A percentile compares a stretch with the other conserved stretches of the same genome.
Evolutionary conservation across 805 yeast species (phyloP).

Genomic region (Maudiozyma turicensis): DNA sequence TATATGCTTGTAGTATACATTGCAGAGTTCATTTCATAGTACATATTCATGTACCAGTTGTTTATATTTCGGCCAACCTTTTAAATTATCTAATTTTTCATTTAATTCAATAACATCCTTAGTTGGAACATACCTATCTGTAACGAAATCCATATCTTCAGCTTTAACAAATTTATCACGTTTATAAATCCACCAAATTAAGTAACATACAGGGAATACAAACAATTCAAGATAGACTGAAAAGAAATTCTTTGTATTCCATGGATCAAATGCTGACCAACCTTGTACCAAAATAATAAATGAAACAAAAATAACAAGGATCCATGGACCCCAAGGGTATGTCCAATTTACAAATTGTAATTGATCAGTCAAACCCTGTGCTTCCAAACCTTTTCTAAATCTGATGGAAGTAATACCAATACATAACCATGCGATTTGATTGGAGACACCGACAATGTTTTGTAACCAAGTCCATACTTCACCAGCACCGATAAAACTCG

Average conservation of each 20-base stretch:
- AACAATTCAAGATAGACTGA: conserved; percentile 37
- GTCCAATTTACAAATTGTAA: conserved; percentile 40
- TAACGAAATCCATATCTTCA: conserved; percentile 44
- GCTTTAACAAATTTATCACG: conserved; percentile 35
- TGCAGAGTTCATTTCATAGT: conserved; percentile 1
- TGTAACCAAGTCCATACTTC: conserved; percentile 46
- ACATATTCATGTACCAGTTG: conserved; percentile 18
- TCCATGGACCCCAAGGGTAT: conserved; percentile 42
- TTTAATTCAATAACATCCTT: conserved; percentile 38
- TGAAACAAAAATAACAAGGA: conserved; percentile 34
- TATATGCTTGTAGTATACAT: not conserved
- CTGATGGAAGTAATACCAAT: conserved; percentile 42
- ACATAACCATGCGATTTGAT: conserved; percentile 42
- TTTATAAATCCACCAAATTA: conserved; percentile 34
- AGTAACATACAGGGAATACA: conserved; percentile 37
- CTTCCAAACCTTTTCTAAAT: conserved; percentile 37
- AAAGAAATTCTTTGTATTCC: conserved; percentile 35
- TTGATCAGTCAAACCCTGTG: conserved; percentile 36
- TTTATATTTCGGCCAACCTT: conserved; percentile 36
- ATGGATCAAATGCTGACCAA: conserved; percentile 42
- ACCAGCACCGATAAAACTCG: conserved; percentile 46
- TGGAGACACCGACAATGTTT: conserved; percentile 43
- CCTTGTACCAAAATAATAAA: conserved; percentile 45
- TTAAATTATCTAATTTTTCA: conserved; percentile 32
- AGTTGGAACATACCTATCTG: conserved; percentile 41